Conservation (phyloP, 164 flowering plant genomes). For the Protea cynaroides region DNA sequence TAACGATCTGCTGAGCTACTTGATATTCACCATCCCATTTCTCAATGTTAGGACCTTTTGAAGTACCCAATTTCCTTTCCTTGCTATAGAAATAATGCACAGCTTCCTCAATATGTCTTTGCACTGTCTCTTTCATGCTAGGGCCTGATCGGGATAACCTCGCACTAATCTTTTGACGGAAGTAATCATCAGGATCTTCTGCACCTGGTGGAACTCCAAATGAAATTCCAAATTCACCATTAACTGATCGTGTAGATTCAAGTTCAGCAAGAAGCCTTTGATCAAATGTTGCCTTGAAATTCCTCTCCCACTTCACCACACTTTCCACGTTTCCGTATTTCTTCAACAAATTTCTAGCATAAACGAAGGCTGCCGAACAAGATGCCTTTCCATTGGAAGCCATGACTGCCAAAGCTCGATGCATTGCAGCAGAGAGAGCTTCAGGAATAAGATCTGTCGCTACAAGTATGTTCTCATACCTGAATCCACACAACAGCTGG, state of each 20-base stretch:
- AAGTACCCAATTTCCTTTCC: constrained; percentile 59
- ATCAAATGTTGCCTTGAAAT: constrained; percentile 70
- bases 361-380: constrained; percentile 51
- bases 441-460: constrained; percentile 86
- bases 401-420: constrained; percentile 48
- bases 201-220: constrained; percentile 75
- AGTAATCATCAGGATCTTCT: constrained; percentile 77
- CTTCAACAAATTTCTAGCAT: constrained; percentile 64
- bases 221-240: constrained; percentile 63
- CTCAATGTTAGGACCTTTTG: constrained; percentile 43
- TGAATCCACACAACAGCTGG: constrained; percentile 17
- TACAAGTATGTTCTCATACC: constrained; percentile 80
- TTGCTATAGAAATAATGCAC: constrained; percentile 45
- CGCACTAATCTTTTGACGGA: constrained; percentile 71
- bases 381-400: constrained; percentile 67
- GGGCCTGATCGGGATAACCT: constrained; percentile 68
- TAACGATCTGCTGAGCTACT: constrained; percentile 62
- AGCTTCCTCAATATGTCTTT: constrained; percentile 69
- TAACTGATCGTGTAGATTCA: constrained; percentile 61
- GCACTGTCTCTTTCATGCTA: constrained; percentile 82
- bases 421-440: constrained; percentile 57
- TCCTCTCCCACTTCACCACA: constrained; percentile 84
- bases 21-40: constrained; percentile 75
- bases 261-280: constrained; percentile 79
- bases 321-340: constrained; percentile 61